Percentiles rank a stretch among this genome's conserved stretches.
Conservation (phyloP, 2,329 filamentous ascomycete genomes). For the Trichoderma cornu-damae region DNA sequence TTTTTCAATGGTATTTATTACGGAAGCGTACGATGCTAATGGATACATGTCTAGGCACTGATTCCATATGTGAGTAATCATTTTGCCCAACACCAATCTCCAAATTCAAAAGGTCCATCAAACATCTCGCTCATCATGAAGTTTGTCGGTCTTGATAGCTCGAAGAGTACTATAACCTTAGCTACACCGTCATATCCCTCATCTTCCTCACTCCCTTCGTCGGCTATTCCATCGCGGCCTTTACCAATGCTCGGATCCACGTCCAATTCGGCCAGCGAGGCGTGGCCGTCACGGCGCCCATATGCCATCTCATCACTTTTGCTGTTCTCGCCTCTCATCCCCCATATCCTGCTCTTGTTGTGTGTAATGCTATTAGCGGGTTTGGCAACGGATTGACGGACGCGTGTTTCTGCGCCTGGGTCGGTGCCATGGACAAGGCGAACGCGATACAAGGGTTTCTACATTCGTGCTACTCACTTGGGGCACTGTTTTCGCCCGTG, state of each 20-base stretch:
- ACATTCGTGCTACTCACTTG: slow-evolving; percentile 61
- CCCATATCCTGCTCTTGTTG: slow-evolving; percentile 58
- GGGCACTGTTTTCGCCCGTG: slow-evolving; percentile 58
- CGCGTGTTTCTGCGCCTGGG: slow-evolving; percentile 46
- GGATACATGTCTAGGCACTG: slow-evolving; percentile 21
- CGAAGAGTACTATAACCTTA: slow-evolving; percentile 55
- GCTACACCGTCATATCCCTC: slow-evolving; percentile 56
- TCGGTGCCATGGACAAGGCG: slow-evolving; percentile 61
- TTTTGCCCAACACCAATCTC: neutral
- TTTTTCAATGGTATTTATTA: neutral
- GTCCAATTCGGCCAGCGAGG: slow-evolving; percentile 59
- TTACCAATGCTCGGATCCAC: slow-evolving; percentile 58
- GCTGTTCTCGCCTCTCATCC: slow-evolving; percentile 56
- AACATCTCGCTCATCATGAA: neutral
- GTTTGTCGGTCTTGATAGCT: slow-evolving; percentile 36
- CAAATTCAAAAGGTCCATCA: rapidly evolving
- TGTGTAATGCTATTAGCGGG: slow-evolving; percentile 58
- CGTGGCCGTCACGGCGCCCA: slow-evolving; percentile 56
- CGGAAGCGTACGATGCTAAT: neutral
- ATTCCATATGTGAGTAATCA: slow-evolving; percentile 36
- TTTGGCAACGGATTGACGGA: slow-evolving; percentile 62
- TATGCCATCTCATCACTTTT: slow-evolving; percentile 58
- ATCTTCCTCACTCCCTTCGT: slow-evolving; percentile 60
- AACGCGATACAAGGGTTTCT: slow-evolving; percentile 63
- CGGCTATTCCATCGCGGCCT: slow-evolving; percentile 57